phyloP scores from a whole-genome alignment of 2,329 filamentous ascomycete species.

The Cylindrodendrum hubeiense region DNA sequence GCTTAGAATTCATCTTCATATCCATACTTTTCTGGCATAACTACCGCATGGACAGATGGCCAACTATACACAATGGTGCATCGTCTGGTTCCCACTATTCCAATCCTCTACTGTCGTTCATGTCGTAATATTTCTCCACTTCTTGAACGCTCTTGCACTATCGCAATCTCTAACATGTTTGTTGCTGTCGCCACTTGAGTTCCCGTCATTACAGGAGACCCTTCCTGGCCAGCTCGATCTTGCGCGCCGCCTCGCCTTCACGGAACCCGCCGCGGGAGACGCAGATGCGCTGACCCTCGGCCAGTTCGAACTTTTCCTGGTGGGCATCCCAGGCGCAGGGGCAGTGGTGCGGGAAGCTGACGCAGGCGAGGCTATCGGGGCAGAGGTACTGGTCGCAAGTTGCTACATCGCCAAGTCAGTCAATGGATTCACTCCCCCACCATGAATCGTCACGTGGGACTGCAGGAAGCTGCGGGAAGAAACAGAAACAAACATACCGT shows the following conservation, averaged over 20 bases:
- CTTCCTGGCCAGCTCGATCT: conserved; percentile 85
- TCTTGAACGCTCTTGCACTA: background rate
- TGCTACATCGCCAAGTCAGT: conserved; percentile 63
- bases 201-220: conserved; percentile 71
- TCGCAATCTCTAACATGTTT: background rate
- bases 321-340: conserved; percentile 85
- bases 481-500: conserved; percentile 60
- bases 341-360: conserved; percentile 97
- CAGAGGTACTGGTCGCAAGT: conserved; percentile 94
- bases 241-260: conserved; percentile 77
- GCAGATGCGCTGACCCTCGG: conserved; percentile 79
- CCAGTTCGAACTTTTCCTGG: conserved; percentile 83
- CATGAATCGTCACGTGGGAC: background rate
- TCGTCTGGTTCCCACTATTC: background rate
- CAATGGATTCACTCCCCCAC: background rate
- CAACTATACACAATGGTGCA: background rate
- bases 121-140: background rate
- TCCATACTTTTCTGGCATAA: conserved; percentile 6
- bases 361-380: conserved; percentile 92
- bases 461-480: background rate
- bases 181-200: background rate
- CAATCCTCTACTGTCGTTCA: conserved; percentile 5
- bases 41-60: background rate
- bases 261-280: conserved; percentile 82
- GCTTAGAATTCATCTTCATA: conserved; percentile 28